Percentiles rank a stretch among this genome's conserved stretches.
These are phyloP conservation scores for Chaetomium strumarium DNA, from an alignment of 2,329 filamentous ascomycete genomes.

Conservation along the genomic window DNA sequence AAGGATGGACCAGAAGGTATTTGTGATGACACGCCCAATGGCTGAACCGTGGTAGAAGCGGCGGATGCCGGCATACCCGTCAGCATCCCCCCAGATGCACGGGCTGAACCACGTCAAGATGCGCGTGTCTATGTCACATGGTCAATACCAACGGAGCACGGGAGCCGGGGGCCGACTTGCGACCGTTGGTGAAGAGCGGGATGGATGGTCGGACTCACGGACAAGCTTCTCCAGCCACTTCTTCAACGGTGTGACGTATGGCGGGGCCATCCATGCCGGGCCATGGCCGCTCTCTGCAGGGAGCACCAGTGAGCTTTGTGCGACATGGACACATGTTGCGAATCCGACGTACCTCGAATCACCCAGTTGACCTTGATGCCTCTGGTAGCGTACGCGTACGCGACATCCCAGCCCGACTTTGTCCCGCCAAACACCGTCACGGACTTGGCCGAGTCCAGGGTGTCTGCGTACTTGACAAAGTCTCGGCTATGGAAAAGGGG, in stretches of 20 bases:
- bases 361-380: slow-evolving; percentile 55
- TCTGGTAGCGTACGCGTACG: slow-evolving; percentile 53
- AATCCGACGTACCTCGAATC: slow-evolving; percentile 40
- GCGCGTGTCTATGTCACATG: slow-evolving; percentile 43
- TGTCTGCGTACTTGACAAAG: slow-evolving; percentile 36
- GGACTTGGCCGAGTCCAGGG: slow-evolving; percentile 36
- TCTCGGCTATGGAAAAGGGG: slow-evolving; percentile 47
- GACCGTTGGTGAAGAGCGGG: too few relatives aligned
- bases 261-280: slow-evolving; percentile 52
- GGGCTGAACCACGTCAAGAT: slow-evolving; percentile 69
- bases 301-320: neutral
- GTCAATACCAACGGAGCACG: neutral
- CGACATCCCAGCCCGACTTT: slow-evolving; percentile 61
- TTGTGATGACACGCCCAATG: slow-evolving; percentile 50
- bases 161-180: too few relatives aligned
- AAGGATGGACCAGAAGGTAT: slow-evolving; percentile 53
- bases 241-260: slow-evolving; percentile 62
- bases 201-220: slow-evolving; percentile 30
- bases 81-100: slow-evolving; percentile 62
- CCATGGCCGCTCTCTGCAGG: slow-evolving; percentile 43
- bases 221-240: slow-evolving; percentile 63
- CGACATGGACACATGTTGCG: neutral
- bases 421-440: slow-evolving; percentile 55
- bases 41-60: slow-evolving; percentile 52
- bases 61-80: slow-evolving; percentile 51